These are phyloP conservation scores for Zoysia japonica DNA, from an alignment of 176 grass and related monocot genomes.

Conservation along the genomic window DNA sequence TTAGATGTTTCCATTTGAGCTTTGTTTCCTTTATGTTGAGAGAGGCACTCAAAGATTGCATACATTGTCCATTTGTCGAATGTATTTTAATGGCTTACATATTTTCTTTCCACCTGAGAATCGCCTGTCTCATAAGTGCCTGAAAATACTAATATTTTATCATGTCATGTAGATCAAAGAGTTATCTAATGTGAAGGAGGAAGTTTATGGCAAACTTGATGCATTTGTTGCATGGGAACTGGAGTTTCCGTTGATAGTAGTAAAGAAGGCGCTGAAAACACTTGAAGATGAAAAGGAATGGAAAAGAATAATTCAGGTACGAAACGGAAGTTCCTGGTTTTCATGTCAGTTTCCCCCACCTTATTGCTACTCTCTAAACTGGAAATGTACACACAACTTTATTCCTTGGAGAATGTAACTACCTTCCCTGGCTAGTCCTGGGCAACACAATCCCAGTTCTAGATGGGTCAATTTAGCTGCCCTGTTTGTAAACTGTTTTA, in stretches of 20 bases:
- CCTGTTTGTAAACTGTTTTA: not conserved
- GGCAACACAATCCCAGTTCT: not conserved
- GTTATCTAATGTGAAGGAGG: conserved; percentile 95
- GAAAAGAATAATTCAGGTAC: conserved; percentile 97
- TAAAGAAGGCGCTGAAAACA: conserved; percentile 88
- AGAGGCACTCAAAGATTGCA: not conserved
- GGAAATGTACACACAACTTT: not conserved
- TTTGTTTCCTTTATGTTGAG: not conserved
- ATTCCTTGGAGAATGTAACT: not conserved
- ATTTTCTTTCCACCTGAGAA: not conserved
- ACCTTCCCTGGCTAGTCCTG: not conserved
- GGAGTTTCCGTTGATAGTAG: conserved; percentile 92
- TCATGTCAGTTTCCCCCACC: not conserved
- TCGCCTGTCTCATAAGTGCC: not conserved
- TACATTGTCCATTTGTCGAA: not conserved
- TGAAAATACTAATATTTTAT: conserved; percentile 25
- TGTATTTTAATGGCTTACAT: not conserved
- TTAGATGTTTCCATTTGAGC: too few relatives aligned
- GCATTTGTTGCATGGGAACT: conserved; percentile 98
- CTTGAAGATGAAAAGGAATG: conserved; percentile 93
- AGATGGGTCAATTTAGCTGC: not conserved
- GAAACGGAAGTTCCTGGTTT: conserved; percentile 8
- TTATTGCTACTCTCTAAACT: not conserved
- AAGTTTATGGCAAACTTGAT: conserved; percentile 94
- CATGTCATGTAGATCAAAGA: conserved; percentile 65